Evolutionary conservation across 225 moss, liverwort and hornwort genomes (phyloP).

Genomic region (Asterella californica): DNA sequence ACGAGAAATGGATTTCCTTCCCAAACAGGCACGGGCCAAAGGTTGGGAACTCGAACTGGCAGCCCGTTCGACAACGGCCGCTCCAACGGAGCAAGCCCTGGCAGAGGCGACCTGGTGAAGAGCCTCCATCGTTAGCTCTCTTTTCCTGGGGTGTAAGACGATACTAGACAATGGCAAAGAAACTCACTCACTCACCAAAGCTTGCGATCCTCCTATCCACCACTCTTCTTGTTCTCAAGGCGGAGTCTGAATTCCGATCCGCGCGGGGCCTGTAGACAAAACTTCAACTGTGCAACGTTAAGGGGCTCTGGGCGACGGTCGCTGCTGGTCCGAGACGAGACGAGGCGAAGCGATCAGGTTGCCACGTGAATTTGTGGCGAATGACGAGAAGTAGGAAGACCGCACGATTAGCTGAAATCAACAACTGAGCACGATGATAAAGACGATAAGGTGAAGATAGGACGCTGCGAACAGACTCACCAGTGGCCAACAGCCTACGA

Average conservation of each 20-base stretch:
- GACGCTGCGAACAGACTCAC: constrained; percentile 9
- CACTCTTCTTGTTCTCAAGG: neutral
- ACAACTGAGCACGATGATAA: neutral
- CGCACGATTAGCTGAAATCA: constrained; percentile 11
- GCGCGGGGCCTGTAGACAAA: neutral
- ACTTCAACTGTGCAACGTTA: neutral
- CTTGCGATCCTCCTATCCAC: neutral
- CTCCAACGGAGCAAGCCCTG: constrained; percentile 23
- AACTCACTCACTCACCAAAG: neutral
- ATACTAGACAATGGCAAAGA: neutral
- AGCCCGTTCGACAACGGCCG: constrained; percentile 17
- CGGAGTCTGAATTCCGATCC: neutral
- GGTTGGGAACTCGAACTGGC: constrained; percentile 7
- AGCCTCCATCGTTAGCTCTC: constrained; percentile 34
- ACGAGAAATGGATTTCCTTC: constrained; percentile 31
- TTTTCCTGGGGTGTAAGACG: neutral
- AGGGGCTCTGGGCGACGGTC: neutral
- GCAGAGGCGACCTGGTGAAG: constrained; percentile 29
- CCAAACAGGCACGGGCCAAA: constrained; percentile 28
- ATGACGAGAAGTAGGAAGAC: neutral
- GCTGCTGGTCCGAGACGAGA: neutral
- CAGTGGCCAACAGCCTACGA: neutral
- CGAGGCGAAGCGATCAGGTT: constrained; percentile 12
- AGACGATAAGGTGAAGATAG: constrained; percentile 22
- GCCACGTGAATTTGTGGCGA: constrained; percentile 9